phyloP scores from a whole-genome alignment of 805 yeast species.

The Crinitomyces ghanaensis region DNA sequence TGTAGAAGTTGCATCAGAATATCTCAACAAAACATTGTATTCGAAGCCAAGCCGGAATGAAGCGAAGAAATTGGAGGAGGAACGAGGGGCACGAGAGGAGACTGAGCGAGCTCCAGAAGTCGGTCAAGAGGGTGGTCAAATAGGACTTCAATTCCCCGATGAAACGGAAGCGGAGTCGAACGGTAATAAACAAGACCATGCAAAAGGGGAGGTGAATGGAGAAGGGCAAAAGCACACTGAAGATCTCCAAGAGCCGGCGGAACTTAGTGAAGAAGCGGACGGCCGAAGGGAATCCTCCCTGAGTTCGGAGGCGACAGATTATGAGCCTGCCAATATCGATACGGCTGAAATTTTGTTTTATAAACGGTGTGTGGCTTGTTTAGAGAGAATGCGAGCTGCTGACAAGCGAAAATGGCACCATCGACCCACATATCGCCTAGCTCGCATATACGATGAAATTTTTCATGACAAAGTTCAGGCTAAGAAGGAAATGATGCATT shows the following conservation, averaged over 20 bases:
- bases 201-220: too few species aligned
- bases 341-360: slow-evolving; percentile 21
- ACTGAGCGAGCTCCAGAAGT: too few species aligned
- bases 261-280: too few species aligned
- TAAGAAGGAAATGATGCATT: slow-evolving; percentile 45
- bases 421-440: slow-evolving; percentile 62
- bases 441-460: slow-evolving; percentile 48
- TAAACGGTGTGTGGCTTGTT: slow-evolving; percentile 32
- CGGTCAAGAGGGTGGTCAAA: too few species aligned
- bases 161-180: neutral
- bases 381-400: slow-evolving; percentile 36
- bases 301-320: too few species aligned
- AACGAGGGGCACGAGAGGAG: too few species aligned
- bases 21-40: slow-evolving; percentile 30
- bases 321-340: slow-evolving; percentile 1
- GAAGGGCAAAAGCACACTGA: too few species aligned
- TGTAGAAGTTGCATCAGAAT: slow-evolving; percentile 29
- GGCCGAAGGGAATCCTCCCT: too few species aligned
- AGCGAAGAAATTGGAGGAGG: too few species aligned
- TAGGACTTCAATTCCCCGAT: too few species aligned
- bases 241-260: too few species aligned
- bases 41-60: slow-evolving; percentile 16
- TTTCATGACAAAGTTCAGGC: slow-evolving; percentile 45
- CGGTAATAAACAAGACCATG: neutral
- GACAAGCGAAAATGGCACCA: slow-evolving; percentile 94